Base-by-base conservation (phyloP, 306 rosid species). In the Gillenia trifoliata region DNA sequence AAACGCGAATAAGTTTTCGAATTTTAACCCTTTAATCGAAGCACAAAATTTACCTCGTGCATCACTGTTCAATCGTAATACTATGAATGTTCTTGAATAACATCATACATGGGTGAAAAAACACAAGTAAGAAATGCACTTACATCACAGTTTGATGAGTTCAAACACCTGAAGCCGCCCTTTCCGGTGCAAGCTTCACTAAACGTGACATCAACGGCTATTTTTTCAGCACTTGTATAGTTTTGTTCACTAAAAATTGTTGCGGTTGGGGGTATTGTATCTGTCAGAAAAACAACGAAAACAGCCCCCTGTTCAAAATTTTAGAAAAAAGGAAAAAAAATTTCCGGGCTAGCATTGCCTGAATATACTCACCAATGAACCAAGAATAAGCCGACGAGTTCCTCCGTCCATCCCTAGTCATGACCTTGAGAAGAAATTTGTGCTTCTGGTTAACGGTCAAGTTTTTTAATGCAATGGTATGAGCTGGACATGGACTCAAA, bases 91-190 rank as follows among this genome's bases (percentile, higher is more conserved):
- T 55, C 41, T n/a, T 15, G 55, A 6, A 59, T 22, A 29, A 71
- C 43, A 26, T 26, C 64, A 57, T 23, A 8, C 64, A 65, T 55
- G 71, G 74, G 34, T 61, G 41, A 38, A 13, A 55, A 47, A 38
- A 50, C 61, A 47, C 20, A 73, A 61, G 47, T 26, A 22, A 79
- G 57, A 61, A 77, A 61, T 25, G 64, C 78, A 81, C 87, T 83
- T 82, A 89, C 95, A 82, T 87, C 87, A 62, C 95, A 89, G 75
- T 66, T 78, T 64, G 92, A 83, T 40, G 89, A 87, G 84, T 84
- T 87, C 11, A 76, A 52, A 73, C 95, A 89, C 47, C 57, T 68
- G 70, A 89, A 82, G 50, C 90, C 95, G 61, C 88, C 88, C 20
- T 55, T 73, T 55, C 88, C 90, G 1, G 56, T 72, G 81, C 95